Evolutionary conservation across 1,284 basidiomycete species (phyloP).

Genomic region (Mycosarcoma mackinlayi): DNA sequence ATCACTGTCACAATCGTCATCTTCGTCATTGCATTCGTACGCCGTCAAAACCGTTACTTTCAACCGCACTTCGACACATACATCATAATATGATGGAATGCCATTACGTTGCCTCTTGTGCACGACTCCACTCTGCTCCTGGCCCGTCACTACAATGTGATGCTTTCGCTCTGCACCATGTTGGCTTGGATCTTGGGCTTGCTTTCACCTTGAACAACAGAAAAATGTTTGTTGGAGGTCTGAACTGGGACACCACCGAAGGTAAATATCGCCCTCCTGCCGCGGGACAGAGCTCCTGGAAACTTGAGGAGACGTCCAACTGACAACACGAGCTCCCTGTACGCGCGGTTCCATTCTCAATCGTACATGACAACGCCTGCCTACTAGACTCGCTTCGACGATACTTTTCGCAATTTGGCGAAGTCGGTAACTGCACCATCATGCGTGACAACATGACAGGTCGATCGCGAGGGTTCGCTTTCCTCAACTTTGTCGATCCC

Average conservation of each 20-base stretch:
- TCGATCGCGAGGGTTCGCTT: slow-evolving; percentile 91
- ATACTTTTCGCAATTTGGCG: slow-evolving; percentile 90
- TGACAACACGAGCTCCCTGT: too few species aligned
- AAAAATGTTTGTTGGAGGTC: slow-evolving; percentile 97
- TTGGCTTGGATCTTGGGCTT: background rate
- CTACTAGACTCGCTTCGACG: slow-evolving; percentile 83
- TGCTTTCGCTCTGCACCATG: too few species aligned
- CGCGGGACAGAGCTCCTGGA: background rate
- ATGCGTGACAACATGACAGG: slow-evolving; percentile 90
- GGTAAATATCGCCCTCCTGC: slow-evolving; percentile 70
- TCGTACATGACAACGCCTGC: too few species aligned
- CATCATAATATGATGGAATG: slow-evolving; percentile 39
- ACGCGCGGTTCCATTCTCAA: too few species aligned
- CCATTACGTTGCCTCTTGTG: slow-evolving; percentile 18
- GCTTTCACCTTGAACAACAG: slow-evolving; percentile 75
- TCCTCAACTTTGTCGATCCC: slow-evolving; percentile 88
- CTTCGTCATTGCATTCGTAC: slow-evolving; percentile 19
- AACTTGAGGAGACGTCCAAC: slow-evolving; percentile 62
- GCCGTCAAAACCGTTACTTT: slow-evolving; percentile 1
- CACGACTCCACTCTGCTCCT: slow-evolving; percentile 10
- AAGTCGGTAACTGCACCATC: slow-evolving; percentile 90
- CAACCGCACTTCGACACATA: slow-evolving; percentile 11
- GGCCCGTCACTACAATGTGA: slow-evolving; percentile 30
- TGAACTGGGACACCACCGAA: slow-evolving; percentile 97
- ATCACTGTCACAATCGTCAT: slow-evolving; percentile 1